phyloP scores from a whole-genome alignment of 2,329 filamentous ascomycete species.

The Colletotrichum chrysophilum region DNA sequence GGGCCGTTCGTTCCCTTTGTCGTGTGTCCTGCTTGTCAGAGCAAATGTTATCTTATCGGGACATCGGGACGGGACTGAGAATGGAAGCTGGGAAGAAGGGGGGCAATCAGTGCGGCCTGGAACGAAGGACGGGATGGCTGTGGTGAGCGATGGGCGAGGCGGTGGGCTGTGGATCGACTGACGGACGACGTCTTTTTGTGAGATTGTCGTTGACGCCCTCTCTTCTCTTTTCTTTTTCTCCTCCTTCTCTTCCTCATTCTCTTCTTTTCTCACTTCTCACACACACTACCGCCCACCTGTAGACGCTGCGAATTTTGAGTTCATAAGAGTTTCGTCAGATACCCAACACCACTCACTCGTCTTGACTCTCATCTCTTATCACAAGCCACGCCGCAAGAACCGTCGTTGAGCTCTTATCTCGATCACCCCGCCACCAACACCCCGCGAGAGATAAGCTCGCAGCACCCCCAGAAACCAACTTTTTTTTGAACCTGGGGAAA shows the following conservation, averaged over 20 bases:
- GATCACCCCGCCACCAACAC: neutral
- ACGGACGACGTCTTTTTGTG: neutral
- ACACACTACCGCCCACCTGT: neutral
- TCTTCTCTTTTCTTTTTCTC: neutral
- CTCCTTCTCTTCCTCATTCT: neutral
- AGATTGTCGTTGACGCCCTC: neutral
- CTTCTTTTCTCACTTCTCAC: neutral
- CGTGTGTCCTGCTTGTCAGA: neutral
- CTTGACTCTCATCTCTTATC: neutral
- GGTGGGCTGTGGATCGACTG: conserved; percentile 11
- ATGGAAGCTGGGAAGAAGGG: neutral
- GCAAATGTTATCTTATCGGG: conserved; percentile 12
- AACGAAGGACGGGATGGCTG: neutral
- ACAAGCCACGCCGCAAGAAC: neutral
- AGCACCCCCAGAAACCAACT: neutral
- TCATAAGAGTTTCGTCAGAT: neutral
- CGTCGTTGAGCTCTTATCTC: neutral
- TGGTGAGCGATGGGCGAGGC: neutral
- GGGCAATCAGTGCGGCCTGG: neutral
- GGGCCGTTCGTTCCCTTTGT: neutral
- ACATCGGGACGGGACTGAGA: neutral
- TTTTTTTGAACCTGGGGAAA: neutral
- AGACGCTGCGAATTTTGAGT: neutral
- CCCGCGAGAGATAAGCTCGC: conserved; percentile 9
- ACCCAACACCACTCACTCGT: neutral